Percentiles rank a stretch among this genome's conserved stretches.
phyloP scores from a whole-genome alignment of 345 rosid genomes.

The Euphorbia pulcherrima region DNA sequence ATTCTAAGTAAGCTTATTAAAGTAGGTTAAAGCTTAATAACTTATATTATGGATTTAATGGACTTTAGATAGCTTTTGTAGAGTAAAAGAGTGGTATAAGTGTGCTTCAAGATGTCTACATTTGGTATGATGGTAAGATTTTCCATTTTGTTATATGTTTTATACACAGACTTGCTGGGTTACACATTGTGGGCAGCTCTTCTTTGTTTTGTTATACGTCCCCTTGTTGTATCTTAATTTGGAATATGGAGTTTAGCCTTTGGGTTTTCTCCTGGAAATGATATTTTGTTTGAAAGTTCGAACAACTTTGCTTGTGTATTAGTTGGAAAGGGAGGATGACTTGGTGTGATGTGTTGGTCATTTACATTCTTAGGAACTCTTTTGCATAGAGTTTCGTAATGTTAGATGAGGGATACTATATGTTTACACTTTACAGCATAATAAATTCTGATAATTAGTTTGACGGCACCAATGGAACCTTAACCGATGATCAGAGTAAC shows the following conservation, averaged over 20 bases:
- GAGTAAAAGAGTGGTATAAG: not conserved
- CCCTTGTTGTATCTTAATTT: not conserved
- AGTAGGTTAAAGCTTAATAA: not conserved
- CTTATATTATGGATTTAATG: not conserved
- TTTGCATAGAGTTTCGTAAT: not conserved
- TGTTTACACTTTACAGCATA: not conserved
- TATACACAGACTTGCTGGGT: not conserved
- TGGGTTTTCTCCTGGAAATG: not conserved
- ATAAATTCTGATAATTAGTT: not conserved
- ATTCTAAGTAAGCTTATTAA: not conserved
- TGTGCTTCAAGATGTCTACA: not conserved
- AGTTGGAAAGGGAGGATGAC: not conserved
- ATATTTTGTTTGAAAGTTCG: too few species aligned
- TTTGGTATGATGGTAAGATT: not conserved
- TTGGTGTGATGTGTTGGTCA: not conserved
- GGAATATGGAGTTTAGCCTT: not conserved
- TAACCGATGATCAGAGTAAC: not conserved
- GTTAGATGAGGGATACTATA: not conserved
- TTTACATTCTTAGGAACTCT: not conserved
- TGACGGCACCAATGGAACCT: not conserved
- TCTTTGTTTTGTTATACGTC: too few species aligned
- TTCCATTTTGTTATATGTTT: not conserved
- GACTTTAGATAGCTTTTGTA: not conserved
- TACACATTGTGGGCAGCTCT: not conserved
- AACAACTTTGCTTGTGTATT: not conserved